A percentile compares a stretch with the other conserved stretches of the same genome.
These are phyloP conservation scores for Aspergillus proliferans DNA, from an alignment of 2,329 filamentous ascomycete species.

Conservation along the genomic window DNA sequence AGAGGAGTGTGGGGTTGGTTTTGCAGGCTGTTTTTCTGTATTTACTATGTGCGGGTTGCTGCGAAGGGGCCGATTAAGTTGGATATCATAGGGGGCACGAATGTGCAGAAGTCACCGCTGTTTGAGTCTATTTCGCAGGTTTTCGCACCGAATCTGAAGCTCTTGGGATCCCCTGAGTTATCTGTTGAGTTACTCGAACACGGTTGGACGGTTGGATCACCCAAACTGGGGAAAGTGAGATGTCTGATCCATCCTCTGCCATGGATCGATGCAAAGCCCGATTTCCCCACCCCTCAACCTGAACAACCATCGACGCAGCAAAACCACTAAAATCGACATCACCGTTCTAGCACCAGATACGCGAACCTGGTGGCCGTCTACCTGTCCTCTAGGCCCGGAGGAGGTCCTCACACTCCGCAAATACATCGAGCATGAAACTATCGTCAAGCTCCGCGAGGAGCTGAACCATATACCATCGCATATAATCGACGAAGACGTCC, in stretches of 20 bases:
- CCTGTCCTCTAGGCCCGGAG: background rate
- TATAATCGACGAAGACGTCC: conserved; percentile 4
- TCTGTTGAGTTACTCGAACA: conserved; percentile 38
- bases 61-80: conserved; percentile 27
- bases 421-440: conserved; percentile 17
- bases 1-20: conserved; percentile 51
- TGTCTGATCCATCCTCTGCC: conserved; percentile 43
- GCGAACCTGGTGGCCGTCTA: background rate
- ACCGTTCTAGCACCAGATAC: conserved; percentile 34
- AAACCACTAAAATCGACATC: conserved; percentile 32
- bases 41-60: conserved; percentile 42
- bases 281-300: conserved; percentile 31
- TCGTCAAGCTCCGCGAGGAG: conserved; percentile 9
- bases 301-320: conserved; percentile 20
- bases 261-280: background rate
- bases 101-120: conserved; percentile 50
- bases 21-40: conserved; percentile 57
- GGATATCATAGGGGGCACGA: conserved; percentile 52
- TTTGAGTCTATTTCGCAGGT: conserved; percentile 53
- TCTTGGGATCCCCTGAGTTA: conserved; percentile 47
- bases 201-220: conserved; percentile 48
- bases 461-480: too few relatives aligned
- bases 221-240: conserved; percentile 44
- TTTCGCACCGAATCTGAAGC: conserved; percentile 47
- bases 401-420: conserved; percentile 12